Evolutionary conservation across 805 yeast species (phyloP).

Genomic region (Ogataea methanolica): DNA sequence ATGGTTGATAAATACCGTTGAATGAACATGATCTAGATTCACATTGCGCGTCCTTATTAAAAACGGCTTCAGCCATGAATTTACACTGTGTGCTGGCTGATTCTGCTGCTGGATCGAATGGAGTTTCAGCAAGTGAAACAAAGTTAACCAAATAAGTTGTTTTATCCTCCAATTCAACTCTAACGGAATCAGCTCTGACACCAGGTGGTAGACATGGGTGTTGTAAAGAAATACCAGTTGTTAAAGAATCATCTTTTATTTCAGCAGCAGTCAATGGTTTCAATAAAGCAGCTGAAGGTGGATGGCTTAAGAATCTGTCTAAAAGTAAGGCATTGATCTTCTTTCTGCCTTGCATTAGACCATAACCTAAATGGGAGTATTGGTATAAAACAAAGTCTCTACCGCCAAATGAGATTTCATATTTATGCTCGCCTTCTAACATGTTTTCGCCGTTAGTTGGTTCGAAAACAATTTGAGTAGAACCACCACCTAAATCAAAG

Average conservation of each 20-base stretch:
- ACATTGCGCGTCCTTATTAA: conserved; percentile 83
- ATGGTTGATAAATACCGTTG: conserved; percentile 97
- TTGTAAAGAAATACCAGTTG: conserved; percentile 42
- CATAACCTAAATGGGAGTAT: conserved; percentile 92
- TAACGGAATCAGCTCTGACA: conserved; percentile 49
- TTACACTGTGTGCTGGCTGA: conserved; percentile 85
- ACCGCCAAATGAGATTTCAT: conserved; percentile 74
- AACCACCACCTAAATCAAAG: conserved; percentile 97
- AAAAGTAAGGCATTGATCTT: conserved; percentile 68
- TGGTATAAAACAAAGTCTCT: conserved; percentile 81
- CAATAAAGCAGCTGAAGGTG: conserved; percentile 18
- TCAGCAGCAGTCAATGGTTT: conserved; percentile 29
- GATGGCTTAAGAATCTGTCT: conserved; percentile 20
- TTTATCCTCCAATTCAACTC: conserved; percentile 48
- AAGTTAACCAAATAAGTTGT: conserved; percentile 30
- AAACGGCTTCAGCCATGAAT: conserved; percentile 69
- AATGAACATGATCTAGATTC: conserved; percentile 80
- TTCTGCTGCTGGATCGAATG: conserved; percentile 24
- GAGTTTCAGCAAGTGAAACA: conserved; percentile 25
- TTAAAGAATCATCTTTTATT: conserved; percentile 31
- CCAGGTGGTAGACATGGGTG: conserved; percentile 93
- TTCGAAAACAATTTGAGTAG: conserved; percentile 97
- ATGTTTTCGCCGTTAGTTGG: conserved; percentile 65
- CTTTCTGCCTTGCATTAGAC: conserved; percentile 90
- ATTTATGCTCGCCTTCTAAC: conserved; percentile 83